A percentile compares a stretch with the other conserved stretches of the same genome.
phyloP scores from a whole-genome alignment of 2,329 filamentous ascomycete genomes.

The Malbranchea zuffiana region DNA sequence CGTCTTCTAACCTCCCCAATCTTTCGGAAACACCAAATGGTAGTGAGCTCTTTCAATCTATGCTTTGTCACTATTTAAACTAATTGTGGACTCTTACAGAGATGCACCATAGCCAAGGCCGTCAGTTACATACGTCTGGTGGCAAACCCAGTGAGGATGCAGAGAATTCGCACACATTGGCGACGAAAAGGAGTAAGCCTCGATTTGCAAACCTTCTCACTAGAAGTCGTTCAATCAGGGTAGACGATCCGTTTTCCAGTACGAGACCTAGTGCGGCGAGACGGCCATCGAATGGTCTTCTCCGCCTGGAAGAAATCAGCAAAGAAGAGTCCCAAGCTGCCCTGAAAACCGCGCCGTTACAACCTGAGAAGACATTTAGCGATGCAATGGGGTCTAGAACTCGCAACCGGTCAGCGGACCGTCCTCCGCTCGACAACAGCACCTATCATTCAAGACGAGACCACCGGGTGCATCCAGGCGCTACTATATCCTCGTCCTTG shows the following conservation, averaged over 20 bases:
- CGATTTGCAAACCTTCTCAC: conserved; percentile 36
- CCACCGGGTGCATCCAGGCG: conserved; percentile 24
- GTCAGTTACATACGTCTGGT: conserved; percentile 4
- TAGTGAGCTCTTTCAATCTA: conserved; percentile 15
- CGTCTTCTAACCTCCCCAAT: conserved; percentile 33
- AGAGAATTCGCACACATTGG: conserved; percentile 18
- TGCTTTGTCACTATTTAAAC: background rate
- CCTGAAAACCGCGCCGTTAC: conserved; percentile 53
- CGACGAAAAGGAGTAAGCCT: conserved; percentile 34
- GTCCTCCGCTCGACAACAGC: conserved; percentile 30
- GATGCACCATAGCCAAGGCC: too few relatives aligned
- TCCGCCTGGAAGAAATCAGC: conserved; percentile 29
- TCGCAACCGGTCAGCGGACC: conserved; percentile 65
- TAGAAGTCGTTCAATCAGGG: conserved; percentile 35
- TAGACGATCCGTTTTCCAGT: conserved; percentile 31
- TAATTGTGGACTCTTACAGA: too few relatives aligned
- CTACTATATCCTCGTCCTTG: conserved; percentile 37
- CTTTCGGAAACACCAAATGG: conserved; percentile 21
- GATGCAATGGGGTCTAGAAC: conserved; percentile 54
- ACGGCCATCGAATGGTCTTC: conserved; percentile 31
- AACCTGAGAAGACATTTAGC: conserved; percentile 56
- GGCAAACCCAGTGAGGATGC: conserved; percentile 15
- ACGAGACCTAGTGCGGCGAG: conserved; percentile 21
- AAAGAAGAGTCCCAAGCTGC: conserved; percentile 31
- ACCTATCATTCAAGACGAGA: conserved; percentile 18